Conservation (phyloP, 305 asterid genomes). For the Fraxinus albicans region DNA sequence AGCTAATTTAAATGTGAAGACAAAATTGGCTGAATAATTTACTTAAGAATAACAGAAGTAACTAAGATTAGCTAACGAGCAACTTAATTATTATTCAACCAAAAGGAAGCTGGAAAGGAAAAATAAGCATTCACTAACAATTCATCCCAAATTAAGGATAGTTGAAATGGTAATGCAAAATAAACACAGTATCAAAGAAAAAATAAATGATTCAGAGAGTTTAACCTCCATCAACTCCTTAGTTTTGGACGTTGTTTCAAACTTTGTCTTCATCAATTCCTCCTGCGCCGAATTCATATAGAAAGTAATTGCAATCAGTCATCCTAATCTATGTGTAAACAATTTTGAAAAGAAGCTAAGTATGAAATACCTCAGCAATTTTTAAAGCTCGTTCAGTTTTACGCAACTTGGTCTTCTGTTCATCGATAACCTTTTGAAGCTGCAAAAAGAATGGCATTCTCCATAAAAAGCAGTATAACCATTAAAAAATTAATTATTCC, state of each 20-base stretch:
- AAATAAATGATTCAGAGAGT: neutral
- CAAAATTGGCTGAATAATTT: neutral
- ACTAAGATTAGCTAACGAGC: neutral
- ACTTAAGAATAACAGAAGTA: neutral
- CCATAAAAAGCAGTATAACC: neutral
- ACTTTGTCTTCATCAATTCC: slow-evolving; percentile 77
- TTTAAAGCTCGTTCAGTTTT: slow-evolving; percentile 91
- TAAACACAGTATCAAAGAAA: neutral
- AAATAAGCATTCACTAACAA: neutral
- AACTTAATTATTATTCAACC: neutral
- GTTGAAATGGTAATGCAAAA: neutral
- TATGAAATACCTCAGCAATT: slow-evolving; percentile 70
- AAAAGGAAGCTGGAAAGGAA: neutral
- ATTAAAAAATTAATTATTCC: neutral
- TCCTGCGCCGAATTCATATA: slow-evolving; percentile 49
- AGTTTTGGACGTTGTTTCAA: slow-evolving; percentile 63
- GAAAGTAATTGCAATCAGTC: slow-evolving; percentile 7
- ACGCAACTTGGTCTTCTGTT: slow-evolving; percentile 64
- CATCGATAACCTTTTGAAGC: slow-evolving; percentile 61
- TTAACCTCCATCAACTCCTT: slow-evolving; percentile 75
- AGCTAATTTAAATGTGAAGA: neutral
- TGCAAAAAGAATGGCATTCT: slow-evolving; percentile 30
- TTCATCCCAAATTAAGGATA: neutral
- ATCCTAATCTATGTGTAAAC: slow-evolving; percentile 8
- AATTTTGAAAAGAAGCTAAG: neutral